Base-by-base conservation (phyloP, 176 grass and related monocot species). In the Aegilops tauschii region DNA sequence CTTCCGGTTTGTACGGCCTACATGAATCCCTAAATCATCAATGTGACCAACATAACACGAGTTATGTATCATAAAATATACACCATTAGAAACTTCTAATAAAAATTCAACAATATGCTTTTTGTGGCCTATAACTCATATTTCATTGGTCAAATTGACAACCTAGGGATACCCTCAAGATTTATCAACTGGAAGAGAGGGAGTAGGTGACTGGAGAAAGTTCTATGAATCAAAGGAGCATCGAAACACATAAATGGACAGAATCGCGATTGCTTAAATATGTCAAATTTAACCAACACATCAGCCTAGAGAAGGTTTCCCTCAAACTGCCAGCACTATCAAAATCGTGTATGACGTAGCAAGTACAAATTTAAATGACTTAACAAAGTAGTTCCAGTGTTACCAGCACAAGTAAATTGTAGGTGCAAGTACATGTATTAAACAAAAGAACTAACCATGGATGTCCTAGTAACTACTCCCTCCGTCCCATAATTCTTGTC, bases 361-460 rank as follows among this genome's bases (percentile, higher is more conserved):
- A 86, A 20, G 27, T 61, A 86, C 21, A 36, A 76, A 54, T 14
- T 64, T 5, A 13, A 78, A 25, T 23, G 66, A 56, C 77, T 76
- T 45, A 39, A 62, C 13, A 81, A 58, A 84, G 59, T 28, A 63
- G 36, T 29, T 69, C 52, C 13, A 13, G 32, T 28, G 17, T 63
- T 40, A 72, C 32, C 5, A 11, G 37, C 35, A 83, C 3, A 68
- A 29, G 42, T 80, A 75, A 67, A 75, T 28, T 17, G 65, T 25
- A 71, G 49, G 21, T 35, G 3, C 32, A 32, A 32, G 32, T 32
- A 78, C 1, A 39, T 36, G 29, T 65, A 61, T 73, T 68, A 61
- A 85, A 80, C 17, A 78, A 70, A 76, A 86, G 8, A 90, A 74
- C 50, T 40, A 59, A 66, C 5, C 8, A 44, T 29, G 52, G 21